These are phyloP conservation scores for Fusarium citri DNA, from an alignment of 2,329 filamentous ascomycete species.

Conservation along the genomic window DNA sequence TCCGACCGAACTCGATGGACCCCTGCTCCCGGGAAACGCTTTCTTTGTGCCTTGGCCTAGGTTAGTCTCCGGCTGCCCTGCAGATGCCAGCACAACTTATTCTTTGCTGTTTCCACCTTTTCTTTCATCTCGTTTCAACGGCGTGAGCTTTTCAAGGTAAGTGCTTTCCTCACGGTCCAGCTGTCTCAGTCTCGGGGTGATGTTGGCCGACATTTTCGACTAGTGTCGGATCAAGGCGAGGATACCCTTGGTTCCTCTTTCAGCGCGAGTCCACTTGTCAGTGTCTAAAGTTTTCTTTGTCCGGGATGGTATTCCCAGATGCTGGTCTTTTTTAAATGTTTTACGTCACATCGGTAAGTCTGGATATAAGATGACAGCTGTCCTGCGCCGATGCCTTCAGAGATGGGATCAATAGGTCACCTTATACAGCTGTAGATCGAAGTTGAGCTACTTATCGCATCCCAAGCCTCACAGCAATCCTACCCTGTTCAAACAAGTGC, in stretches of 20 bases:
- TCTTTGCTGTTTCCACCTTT: slow-evolving; percentile 20
- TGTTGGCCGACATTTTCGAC: background rate
- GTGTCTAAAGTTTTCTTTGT: background rate
- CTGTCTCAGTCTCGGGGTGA: background rate
- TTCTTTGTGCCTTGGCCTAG: slow-evolving; percentile 28
- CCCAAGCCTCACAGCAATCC: background rate
- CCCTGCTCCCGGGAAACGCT: slow-evolving; percentile 8
- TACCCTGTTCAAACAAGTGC: background rate
- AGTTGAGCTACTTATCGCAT: background rate
- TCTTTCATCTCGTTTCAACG: slow-evolving; percentile 3
- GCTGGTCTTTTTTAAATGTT: background rate
- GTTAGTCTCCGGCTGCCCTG: slow-evolving; percentile 17
- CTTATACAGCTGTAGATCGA: background rate
- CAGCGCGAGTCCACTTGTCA: slow-evolving; percentile 1
- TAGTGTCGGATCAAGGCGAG: slow-evolving; percentile 8
- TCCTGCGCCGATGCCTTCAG: background rate
- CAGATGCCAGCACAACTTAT: slow-evolving; percentile 21
- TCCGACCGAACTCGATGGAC: slow-evolving; percentile 3
- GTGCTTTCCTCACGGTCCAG: slow-evolving; percentile 17
- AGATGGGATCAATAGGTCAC: background rate
- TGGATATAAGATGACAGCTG: background rate
- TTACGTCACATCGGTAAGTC: background rate
- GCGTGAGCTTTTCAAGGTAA: slow-evolving; percentile 9
- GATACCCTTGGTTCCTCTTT: slow-evolving; percentile 8
- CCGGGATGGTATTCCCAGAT: background rate